Conservation (phyloP, 495 filamentous ascomycete species). For the Paragyromitra xinjiangensis region DNA sequence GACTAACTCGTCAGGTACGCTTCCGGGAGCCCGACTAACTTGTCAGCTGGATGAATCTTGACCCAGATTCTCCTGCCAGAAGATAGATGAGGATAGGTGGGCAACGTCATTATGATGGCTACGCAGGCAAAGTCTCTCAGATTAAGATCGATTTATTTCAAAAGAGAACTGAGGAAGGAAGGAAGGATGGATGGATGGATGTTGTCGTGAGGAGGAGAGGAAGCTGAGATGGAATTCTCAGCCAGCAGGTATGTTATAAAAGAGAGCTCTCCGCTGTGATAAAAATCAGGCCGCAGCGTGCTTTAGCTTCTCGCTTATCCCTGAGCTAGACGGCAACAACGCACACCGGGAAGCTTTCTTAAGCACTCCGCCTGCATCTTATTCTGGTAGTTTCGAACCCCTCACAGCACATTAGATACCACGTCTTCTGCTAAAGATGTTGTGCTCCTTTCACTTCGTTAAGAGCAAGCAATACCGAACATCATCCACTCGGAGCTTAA, state of each 20-base stretch:
- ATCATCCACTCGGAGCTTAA: neutral
- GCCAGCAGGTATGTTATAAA: too few species aligned
- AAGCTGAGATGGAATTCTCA: too few species aligned
- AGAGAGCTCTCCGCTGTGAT: neutral
- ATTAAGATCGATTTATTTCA: neutral
- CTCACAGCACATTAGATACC: neutral
- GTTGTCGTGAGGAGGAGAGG: neutral
- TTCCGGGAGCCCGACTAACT: conserved; percentile 9
- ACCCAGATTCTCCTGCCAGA: conserved; percentile 30
- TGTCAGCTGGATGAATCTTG: conserved; percentile 16
- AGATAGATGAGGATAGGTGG: conserved; percentile 9
- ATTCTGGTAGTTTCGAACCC: neutral
- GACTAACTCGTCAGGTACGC: conserved; percentile 18
- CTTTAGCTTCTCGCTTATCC: neutral
- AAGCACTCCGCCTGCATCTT: neutral
- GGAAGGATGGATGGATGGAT: neutral
- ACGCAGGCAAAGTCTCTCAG: neutral
- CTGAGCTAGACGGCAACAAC: neutral
- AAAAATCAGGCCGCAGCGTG: neutral
- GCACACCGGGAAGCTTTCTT: neutral
- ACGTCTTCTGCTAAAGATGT: neutral
- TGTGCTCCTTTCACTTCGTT: neutral
- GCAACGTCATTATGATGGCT: neutral
- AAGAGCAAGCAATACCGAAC: neutral
- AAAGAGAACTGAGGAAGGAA: neutral